phyloP scores from a whole-genome alignment of 2,329 filamentous ascomycete species.

The Aspergillus fijiensis region DNA sequence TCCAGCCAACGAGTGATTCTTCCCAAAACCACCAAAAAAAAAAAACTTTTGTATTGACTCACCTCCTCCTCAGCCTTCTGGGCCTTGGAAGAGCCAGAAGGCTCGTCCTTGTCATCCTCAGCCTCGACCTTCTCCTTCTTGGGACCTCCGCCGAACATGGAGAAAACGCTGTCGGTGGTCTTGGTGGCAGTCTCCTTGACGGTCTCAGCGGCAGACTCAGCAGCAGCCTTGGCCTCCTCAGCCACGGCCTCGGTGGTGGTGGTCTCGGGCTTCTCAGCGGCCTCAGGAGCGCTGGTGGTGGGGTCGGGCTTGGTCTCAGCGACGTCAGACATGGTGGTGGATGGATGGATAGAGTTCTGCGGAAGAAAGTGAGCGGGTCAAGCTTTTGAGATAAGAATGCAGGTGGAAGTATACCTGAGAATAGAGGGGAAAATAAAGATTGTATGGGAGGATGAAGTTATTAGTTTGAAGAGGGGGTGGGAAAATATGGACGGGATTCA shows the following conservation, averaged over 20 bases:
- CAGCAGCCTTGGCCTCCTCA: conserved; percentile 26
- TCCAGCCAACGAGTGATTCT: not conserved
- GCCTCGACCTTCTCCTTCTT: conserved; percentile 88
- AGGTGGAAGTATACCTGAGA: conserved; percentile 10
- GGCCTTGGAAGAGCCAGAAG: conserved; percentile 83
- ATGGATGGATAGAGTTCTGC: conserved; percentile 11
- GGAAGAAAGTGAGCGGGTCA: conserved; percentile 5
- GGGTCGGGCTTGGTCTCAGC: conserved; percentile 46
- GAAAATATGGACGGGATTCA: conserved; percentile 23
- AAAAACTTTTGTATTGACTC: conserved; percentile 36
- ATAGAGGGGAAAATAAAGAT: conserved; percentile 8
- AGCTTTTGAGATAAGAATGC: not conserved
- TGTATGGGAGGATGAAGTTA: conserved; percentile 11
- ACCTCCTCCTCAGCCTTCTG: conserved; percentile 63
- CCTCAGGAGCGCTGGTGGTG: conserved; percentile 40
- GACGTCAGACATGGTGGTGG: conserved; percentile 44
- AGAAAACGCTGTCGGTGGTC: conserved; percentile 69
- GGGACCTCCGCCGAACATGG: conserved; percentile 96
- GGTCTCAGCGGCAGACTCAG: conserved; percentile 36
- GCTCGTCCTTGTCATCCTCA: conserved; percentile 77
- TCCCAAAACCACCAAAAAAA: conserved; percentile 6
- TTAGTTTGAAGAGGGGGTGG: conserved; percentile 15
- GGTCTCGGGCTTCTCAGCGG: conserved; percentile 33
- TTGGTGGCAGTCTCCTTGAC: conserved; percentile 41
- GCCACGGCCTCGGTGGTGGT: conserved; percentile 33